Base-by-base conservation (phyloP, 371 early-diverging fungal genomes). In the Mucor irregularis region DNA sequence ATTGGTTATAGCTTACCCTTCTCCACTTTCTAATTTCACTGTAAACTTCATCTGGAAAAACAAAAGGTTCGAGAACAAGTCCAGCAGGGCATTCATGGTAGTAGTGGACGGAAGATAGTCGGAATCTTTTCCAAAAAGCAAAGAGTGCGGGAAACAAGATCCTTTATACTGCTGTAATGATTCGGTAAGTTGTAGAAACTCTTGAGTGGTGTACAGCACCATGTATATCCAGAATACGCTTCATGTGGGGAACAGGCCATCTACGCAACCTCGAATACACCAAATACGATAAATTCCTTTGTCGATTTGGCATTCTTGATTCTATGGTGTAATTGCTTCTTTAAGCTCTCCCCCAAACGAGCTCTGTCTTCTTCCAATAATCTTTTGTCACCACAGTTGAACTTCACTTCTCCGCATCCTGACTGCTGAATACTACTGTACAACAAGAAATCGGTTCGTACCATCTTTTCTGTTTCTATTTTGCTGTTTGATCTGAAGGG, bases 11-110 rank as follows among this genome's bases (percentile, higher is more conserved):
- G n/a, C 51, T 58, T 58, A 52, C 53, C 37, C 40, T 45, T 58
- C 59, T 58, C 52, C 59, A 58, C 47, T 58, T 58, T 58, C 59
- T 45, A 34, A 53, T 59, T 47, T 52, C 59, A 39, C 4, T 47
- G 40, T 58, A 58, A 6, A 44, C 31, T 45, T 58, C 34, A 34
- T 58, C 59, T 44, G 52, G 38, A 31, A 58, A 58, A 51, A 28
- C 34, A 58, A 16, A 51, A 9, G 52, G 59, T 9, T 58, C 42
- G 52, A 52, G 59, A 50, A 52, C 3, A 58, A 52, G 16, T 14
- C 46, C 38, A 30, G 35, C 52, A 46, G 59, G 59, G 25, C 59
- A 58, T 28, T 35, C 19, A 29, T 52, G 21, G 47, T 52, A 47
- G 28, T 43, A 60, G 13, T 42, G 42, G n/a, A 60, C 53, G 13